Evolutionary conservation across 1,284 basidiomycete species (phyloP).

Genomic region (Sphaerobolus stellatus): DNA sequence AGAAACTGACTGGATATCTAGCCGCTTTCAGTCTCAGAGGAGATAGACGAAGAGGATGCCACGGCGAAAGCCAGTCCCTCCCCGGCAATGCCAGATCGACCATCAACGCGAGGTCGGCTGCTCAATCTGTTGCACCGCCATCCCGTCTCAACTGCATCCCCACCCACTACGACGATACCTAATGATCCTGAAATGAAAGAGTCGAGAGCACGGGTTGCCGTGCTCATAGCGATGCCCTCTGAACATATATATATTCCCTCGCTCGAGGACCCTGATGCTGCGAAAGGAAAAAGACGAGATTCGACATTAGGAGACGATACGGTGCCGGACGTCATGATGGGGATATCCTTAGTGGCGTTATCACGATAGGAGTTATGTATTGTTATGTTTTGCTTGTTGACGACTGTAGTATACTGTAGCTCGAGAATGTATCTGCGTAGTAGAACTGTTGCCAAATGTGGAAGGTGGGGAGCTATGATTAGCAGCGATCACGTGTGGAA

Average conservation of each 20-base stretch:
- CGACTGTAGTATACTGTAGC: too few species aligned
- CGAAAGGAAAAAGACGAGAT: conserved; percentile 7
- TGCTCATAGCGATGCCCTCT: conserved; percentile 13
- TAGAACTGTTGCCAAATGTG: too few species aligned
- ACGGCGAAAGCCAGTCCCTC: neutral
- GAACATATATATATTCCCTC: conserved; percentile 1
- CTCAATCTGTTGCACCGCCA: neutral
- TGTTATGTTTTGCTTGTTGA: too few species aligned
- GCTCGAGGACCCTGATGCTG: neutral
- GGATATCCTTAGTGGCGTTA: too few species aligned
- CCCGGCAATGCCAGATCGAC: neutral
- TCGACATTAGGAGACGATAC: conserved; percentile 3
- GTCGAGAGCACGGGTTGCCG: conserved; percentile 8
- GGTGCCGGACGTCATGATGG: conserved; percentile 8
- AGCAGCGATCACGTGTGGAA: too few species aligned
- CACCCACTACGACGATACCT: neutral
- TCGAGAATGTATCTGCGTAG: too few species aligned
- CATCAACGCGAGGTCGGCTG: neutral
- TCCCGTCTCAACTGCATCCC: neutral
- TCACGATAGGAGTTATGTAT: too few species aligned
- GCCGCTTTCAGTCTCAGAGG: too few species aligned
- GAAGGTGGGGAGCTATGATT: too few species aligned
- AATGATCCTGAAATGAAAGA: neutral
- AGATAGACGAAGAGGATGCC: too few species aligned
- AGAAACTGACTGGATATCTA: too few species aligned